Evolutionary conservation across 805 yeast species (phyloP).

Genomic region (Metschnikowia proteae): DNA sequence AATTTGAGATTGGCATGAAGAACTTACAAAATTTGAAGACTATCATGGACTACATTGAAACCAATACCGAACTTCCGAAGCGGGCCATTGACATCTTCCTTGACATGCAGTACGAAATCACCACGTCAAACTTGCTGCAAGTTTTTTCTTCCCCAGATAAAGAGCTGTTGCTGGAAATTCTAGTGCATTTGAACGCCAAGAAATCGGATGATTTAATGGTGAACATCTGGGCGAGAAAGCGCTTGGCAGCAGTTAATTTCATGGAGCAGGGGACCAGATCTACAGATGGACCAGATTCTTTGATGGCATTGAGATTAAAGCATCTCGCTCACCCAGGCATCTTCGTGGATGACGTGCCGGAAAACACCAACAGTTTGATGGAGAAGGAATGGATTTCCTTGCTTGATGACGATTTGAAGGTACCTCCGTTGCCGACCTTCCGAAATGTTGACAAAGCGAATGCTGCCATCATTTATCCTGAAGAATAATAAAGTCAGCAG

Average conservation of each 20-base stretch:
- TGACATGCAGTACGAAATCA: slow-evolving; percentile 22
- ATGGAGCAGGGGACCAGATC: slow-evolving; percentile 9
- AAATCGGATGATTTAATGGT: slow-evolving; percentile 26
- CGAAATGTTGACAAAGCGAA: slow-evolving; percentile 63
- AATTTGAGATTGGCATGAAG: slow-evolving; percentile 44
- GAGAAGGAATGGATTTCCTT: slow-evolving; percentile 21
- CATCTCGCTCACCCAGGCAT: slow-evolving; percentile 37
- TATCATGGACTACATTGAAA: slow-evolving; percentile 44
- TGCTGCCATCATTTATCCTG: slow-evolving; percentile 39
- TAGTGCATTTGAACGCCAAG: slow-evolving; percentile 20
- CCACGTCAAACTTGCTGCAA: slow-evolving; percentile 21
- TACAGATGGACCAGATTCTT: slow-evolving; percentile 20
- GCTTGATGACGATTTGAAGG: slow-evolving; percentile 15
- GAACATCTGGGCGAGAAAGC: slow-evolving; percentile 22
- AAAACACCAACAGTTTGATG: slow-evolving; percentile 28
- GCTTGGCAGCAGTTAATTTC: slow-evolving; percentile 23
- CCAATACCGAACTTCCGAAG: slow-evolving; percentile 47
- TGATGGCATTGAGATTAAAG: slow-evolving; percentile 17
- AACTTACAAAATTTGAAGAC: slow-evolving; percentile 44
- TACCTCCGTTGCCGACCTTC: slow-evolving; percentile 50
- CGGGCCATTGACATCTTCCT: slow-evolving; percentile 43
- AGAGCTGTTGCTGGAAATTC: slow-evolving; percentile 14
- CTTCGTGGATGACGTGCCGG: slow-evolving; percentile 31
- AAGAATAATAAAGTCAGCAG: slow-evolving; percentile 13
- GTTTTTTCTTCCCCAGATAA: slow-evolving; percentile 13